phyloP scores from a whole-genome alignment of 768 basidiomycete genomes.

The Lepiota brunneoincarnata region DNA sequence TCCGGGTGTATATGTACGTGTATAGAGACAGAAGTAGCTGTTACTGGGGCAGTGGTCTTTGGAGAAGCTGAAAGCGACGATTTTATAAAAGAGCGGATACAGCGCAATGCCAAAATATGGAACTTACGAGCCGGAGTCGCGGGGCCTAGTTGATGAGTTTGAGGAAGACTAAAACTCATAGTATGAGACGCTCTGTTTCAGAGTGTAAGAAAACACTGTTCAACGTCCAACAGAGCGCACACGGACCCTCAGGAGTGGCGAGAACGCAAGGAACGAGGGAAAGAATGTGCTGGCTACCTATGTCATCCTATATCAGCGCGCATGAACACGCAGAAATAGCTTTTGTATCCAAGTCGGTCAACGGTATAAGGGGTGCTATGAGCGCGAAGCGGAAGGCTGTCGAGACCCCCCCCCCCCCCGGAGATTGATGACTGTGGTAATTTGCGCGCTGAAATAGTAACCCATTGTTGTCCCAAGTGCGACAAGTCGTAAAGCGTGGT shows the following conservation, averaged over 20 bases:
- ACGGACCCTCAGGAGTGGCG: not conserved
- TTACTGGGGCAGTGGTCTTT: too few relatives aligned
- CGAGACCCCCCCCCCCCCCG: not conserved
- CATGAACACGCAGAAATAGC: not conserved
- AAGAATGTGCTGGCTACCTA: not conserved
- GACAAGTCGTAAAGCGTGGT: not conserved
- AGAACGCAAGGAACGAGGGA: too few relatives aligned
- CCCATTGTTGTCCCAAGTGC: not conserved
- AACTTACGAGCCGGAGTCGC: too few relatives aligned
- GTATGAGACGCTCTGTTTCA: not conserved
- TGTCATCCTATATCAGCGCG: constrained; percentile 5
- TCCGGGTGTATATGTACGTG: too few relatives aligned
- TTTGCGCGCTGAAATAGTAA: not conserved
- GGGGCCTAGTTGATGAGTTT: too few relatives aligned
- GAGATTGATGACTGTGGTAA: constrained; percentile 1
- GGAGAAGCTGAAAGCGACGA: too few relatives aligned
- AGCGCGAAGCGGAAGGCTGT: constrained; percentile 2
- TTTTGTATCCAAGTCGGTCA: not conserved
- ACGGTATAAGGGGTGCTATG: not conserved
- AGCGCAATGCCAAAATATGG: too few relatives aligned
- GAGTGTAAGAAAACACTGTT: not conserved
- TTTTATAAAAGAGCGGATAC: too few relatives aligned
- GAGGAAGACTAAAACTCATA: not conserved
- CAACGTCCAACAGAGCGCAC: not conserved
- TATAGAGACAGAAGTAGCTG: too few relatives aligned